These are phyloP conservation scores for Lunularia cruciata DNA, from an alignment of 225 moss, liverwort and hornwort species.

Conservation along the genomic window DNA sequence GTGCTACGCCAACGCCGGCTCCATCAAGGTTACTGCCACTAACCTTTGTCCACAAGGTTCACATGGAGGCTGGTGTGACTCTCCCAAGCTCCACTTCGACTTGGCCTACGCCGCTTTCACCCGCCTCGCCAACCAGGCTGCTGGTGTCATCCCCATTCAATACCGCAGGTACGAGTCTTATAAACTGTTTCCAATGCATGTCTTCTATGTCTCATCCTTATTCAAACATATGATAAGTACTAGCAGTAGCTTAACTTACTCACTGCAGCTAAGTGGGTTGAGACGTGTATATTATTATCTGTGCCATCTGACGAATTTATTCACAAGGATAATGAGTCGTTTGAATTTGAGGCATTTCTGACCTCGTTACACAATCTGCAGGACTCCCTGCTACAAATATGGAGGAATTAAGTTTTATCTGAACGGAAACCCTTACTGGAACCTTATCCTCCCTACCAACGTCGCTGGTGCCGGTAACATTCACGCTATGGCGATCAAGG, in stretches of 20 bases:
- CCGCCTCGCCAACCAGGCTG: constrained; percentile 31
- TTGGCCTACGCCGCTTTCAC: constrained; percentile 36
- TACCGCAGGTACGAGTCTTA: constrained; percentile 33
- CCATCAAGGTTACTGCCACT: constrained; percentile 37
- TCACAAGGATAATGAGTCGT: too few relatives aligned
- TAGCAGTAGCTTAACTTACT: too few relatives aligned
- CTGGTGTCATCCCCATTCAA: constrained; percentile 37
- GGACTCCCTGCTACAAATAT: constrained; percentile 12
- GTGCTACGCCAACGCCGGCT: constrained; percentile 27
- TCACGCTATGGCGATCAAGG: constrained; percentile 13
- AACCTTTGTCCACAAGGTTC: constrained; percentile 42
- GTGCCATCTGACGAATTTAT: too few relatives aligned
- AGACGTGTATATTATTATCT: background rate
- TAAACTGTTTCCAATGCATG: too few relatives aligned
- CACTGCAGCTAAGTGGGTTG: too few relatives aligned
- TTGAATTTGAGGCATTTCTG: too few relatives aligned
- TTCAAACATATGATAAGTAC: too few relatives aligned
- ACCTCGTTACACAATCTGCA: too few relatives aligned
- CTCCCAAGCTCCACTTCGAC: constrained; percentile 42
- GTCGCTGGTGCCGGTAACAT: constrained; percentile 19
- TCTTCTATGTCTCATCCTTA: too few relatives aligned
- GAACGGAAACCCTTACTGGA: constrained; percentile 23
- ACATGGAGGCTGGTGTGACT: constrained; percentile 42
- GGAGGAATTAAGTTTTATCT: constrained; percentile 24
- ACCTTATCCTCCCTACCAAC: constrained; percentile 13